Evolutionary conservation across 1,139 yeast species (phyloP).

Genomic region (Suhomyces ambrosiae): DNA sequence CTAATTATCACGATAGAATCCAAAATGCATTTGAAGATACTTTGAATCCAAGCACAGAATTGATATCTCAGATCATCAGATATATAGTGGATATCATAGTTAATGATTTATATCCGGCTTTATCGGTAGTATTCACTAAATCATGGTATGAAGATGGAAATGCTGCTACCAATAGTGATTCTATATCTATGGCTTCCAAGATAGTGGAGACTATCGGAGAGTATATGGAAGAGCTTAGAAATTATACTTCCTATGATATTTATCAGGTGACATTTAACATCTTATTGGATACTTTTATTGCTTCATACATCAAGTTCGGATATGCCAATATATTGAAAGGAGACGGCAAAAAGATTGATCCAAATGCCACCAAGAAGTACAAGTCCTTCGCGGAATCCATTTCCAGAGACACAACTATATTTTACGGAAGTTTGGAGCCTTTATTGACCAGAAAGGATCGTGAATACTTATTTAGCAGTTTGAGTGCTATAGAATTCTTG

Average conservation of each 20-base stretch:
- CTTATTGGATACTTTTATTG: constrained; percentile 45
- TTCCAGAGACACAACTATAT: constrained; percentile 62
- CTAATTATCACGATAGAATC: constrained; percentile 60
- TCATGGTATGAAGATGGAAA: constrained; percentile 51
- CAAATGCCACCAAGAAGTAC: constrained; percentile 50
- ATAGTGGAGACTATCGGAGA: constrained; percentile 75
- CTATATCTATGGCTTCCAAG: constrained; percentile 50
- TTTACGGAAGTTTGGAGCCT: constrained; percentile 63
- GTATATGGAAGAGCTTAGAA: constrained; percentile 65
- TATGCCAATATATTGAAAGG: constrained; percentile 50
- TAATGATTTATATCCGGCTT: constrained; percentile 60
- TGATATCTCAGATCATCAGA: constrained; percentile 69
- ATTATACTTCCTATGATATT: constrained; percentile 49
- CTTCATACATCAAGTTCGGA: constrained; percentile 49
- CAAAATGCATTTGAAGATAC: constrained; percentile 61
- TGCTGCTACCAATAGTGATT: constrained; percentile 31
- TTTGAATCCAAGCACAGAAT: constrained; percentile 73
- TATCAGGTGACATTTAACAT: constrained; percentile 48
- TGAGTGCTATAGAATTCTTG: constrained; percentile 65
- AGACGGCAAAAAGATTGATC: constrained; percentile 58
- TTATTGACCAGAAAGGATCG: constrained; percentile 49
- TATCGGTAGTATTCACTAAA: constrained; percentile 43
- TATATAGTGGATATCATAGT: constrained; percentile 68
- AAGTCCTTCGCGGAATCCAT: constrained; percentile 46
- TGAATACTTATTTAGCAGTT: constrained; percentile 56